Conservation (phyloP, 2,329 filamentous ascomycete species). For the Colletotrichum sp. region DNA sequence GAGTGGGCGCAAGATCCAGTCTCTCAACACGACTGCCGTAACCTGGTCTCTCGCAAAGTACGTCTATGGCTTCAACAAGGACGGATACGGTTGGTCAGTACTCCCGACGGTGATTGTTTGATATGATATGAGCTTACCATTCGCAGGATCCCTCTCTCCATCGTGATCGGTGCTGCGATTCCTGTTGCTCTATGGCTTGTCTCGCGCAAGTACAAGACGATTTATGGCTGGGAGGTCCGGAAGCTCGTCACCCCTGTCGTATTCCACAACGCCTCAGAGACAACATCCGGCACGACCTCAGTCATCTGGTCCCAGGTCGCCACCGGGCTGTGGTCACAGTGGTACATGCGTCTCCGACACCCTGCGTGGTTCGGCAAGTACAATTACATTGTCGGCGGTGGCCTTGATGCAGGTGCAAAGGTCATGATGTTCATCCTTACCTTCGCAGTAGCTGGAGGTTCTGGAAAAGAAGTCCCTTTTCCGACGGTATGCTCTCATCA, state of each 20-base stretch:
- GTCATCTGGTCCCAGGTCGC: conserved; percentile 27
- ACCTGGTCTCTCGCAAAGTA: conserved; percentile 30
- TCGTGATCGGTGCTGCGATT: conserved; percentile 37
- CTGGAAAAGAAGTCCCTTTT: conserved; percentile 20
- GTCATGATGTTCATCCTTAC: conserved; percentile 27
- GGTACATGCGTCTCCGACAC: conserved; percentile 28
- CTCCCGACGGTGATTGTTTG: neutral
- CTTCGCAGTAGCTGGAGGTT: conserved; percentile 24
- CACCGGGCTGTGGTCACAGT: conserved; percentile 37
- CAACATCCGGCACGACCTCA: conserved; percentile 17
- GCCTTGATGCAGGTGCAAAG: conserved; percentile 25
- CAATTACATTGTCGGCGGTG: conserved; percentile 26
- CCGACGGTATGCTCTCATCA: conserved; percentile 12
- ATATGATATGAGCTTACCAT: conserved; percentile 24
- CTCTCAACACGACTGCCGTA: conserved; percentile 43
- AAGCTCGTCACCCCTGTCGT: conserved; percentile 16
- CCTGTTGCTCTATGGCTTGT: conserved; percentile 8
- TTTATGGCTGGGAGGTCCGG: conserved; percentile 16
- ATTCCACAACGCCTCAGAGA: conserved; percentile 19
- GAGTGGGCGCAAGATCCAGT: conserved; percentile 52
- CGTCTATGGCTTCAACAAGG: conserved; percentile 19
- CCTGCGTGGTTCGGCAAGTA: conserved; percentile 31
- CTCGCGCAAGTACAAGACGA: conserved; percentile 12
- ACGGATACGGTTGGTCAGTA: conserved; percentile 15
- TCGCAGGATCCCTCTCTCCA: conserved; percentile 41